Evolutionary conservation across 2,329 filamentous ascomycete genomes (phyloP), one percentile per base, ranked within the genome.

Genomic region (Penicillium brasilianum): DNA sequence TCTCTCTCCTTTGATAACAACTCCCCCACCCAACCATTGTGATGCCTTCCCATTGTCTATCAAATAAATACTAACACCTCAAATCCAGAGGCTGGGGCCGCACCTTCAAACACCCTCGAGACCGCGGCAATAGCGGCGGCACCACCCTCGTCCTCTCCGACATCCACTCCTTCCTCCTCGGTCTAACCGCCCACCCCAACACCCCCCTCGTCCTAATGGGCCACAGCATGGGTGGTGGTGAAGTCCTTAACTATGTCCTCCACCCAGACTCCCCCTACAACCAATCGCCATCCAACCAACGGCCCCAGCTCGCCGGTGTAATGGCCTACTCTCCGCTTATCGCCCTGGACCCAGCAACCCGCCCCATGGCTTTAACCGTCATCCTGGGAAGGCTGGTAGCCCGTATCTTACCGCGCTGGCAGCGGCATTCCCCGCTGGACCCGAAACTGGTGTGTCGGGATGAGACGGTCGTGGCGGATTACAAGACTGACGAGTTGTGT

Each of bases 211-310:
- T 97, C 78, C 83, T 97, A 20, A 87, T 95, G 81, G 93, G 93
- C 56, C 92, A 97, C 77, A 93, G 89, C 22, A 97, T 97, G 92
- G 93, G 93, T 66, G 93, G 93, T 61, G 91, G 88, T 25, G 85
- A 96, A 77, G 85, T 88, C 6, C 80, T 96, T 9, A 87, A 86
- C 46, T 88, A 86, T 68, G 80, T 73, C 14, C 69, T 78, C n/a
- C 65, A 72, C n/a, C 73, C 70, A 25, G 64, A 64, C n/a, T 71
- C 67, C 14, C 71, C 67, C 22, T 74, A 67, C 64, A 68, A 28
- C 25, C 25, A 28, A 28, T 28, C 79, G 62, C 76, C 77, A 32
- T 72, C 72, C 46, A 16, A 74, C 91, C 13, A n/a, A n/a, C 82
- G 87, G 44, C 74, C 79, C 37, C 80, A 84, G 60, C 84, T 96